Base-by-base conservation (phyloP, 2,329 filamentous ascomycete species). In the Bipolaris cookei region DNA sequence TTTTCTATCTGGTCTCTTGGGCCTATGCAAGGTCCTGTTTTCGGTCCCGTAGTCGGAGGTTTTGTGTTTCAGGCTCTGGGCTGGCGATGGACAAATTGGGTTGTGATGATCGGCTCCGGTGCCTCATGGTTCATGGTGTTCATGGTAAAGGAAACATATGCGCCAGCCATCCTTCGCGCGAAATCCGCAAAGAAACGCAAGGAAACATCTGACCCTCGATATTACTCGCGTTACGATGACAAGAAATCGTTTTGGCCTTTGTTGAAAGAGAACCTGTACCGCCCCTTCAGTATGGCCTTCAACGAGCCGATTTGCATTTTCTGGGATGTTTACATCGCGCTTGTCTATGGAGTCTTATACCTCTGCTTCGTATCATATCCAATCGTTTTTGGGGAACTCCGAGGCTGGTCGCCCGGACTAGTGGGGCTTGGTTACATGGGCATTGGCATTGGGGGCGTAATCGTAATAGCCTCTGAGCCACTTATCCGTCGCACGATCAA, bases 291-390 rank as follows among this genome's bases (percentile, higher is more conserved):
- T 1, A 86, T 97, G 74, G 86, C 88, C 14, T 84, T 89, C 42
- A 91, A 88, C 0, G 93, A 97, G 67, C 93, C 92, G 0, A 97
- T 97, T 54, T 93, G 90, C 79, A 90, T 93, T 28, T 88, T 87
- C 72, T 94, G 87, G 87, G 85, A 89, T 68, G 74, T 87, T 32
- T 90, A 89, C 64, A 85, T 90, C 61, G 85, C 90, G 0, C 80
- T 96, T 37, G 86, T 96, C 34, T 97, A 97, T 73, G 90, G 88
- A 16, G 92, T 96, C 38, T 81, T 97, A 1, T 95, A 95, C 70
- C 86, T 97, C 30, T 96, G 91, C 77, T 97, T 97, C 78, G 89
- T 96, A 14, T 91, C 91, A 11, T 96, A 96, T 73, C 92, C 92
- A 0, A 89, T 96, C 57, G 89, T 96, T 56, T 97, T 95, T 76